Conservation (phyloP, 2,329 filamentous ascomycete species). For the Hirsutella minnesotensis region DNA sequence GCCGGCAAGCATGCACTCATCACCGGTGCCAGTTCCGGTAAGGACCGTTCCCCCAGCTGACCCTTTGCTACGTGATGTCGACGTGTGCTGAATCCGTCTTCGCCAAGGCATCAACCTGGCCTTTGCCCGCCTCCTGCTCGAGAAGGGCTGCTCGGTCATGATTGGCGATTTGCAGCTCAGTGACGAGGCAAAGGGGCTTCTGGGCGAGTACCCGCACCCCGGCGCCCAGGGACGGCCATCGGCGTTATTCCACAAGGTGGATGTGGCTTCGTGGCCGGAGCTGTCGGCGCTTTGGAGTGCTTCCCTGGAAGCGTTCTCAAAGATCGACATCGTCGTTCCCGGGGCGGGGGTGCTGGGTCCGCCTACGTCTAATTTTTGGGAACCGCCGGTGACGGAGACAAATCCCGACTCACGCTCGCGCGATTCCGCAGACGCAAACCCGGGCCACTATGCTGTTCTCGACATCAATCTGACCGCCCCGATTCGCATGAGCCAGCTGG, state of each 20-base stretch:
- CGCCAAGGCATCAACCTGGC: slow-evolving; percentile 22
- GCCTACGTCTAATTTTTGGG: slow-evolving; percentile 23
- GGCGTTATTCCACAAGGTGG: slow-evolving; percentile 21
- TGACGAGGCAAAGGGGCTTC: slow-evolving; percentile 20
- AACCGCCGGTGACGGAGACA: slow-evolving; percentile 16
- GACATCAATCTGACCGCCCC: slow-evolving; percentile 25
- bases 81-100: too few relatives aligned
- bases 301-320: slow-evolving; percentile 15
- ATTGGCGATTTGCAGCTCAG: slow-evolving; percentile 23
- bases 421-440: slow-evolving; percentile 16
- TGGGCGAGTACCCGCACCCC: slow-evolving; percentile 17
- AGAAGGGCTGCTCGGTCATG: slow-evolving; percentile 23
- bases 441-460: slow-evolving; percentile 21
- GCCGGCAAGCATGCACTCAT: slow-evolving; percentile 18
- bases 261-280: slow-evolving; percentile 24
- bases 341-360: slow-evolving; percentile 27
- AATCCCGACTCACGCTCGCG: slow-evolving; percentile 15
- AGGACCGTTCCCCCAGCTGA: background rate
- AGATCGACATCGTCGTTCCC: slow-evolving; percentile 23
- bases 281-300: slow-evolving; percentile 17
- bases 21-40: slow-evolving; percentile 17
- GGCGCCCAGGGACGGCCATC: slow-evolving; percentile 10
- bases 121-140: slow-evolving; percentile 20
- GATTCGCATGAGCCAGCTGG: slow-evolving; percentile 24
- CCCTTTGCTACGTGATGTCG: too few relatives aligned